These are phyloP conservation scores for Tylopilus sp. DNA, from an alignment of 768 basidiomycete genomes.

Conservation along the genomic window DNA sequence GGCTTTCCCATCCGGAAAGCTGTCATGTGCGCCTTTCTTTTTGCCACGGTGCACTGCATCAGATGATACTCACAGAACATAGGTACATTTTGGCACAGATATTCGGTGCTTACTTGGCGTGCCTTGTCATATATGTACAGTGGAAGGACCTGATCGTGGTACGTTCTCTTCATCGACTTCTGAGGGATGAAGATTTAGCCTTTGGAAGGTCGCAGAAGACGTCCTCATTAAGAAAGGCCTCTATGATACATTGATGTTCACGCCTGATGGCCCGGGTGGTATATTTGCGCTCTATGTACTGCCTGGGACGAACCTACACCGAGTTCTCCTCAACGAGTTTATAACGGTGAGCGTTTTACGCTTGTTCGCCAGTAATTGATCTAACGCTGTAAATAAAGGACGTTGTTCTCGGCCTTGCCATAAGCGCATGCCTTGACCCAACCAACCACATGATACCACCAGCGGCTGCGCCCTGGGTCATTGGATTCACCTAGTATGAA, in stretches of 20 bases:
- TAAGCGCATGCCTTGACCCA: constrained; percentile 38
- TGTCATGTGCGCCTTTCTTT: constrained; percentile 38
- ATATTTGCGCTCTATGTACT: constrained; percentile 37
- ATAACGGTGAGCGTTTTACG: constrained; percentile 26
- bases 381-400: constrained; percentile 10
- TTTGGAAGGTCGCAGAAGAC: constrained; percentile 25
- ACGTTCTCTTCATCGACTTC: constrained; percentile 43
- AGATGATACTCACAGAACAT: constrained; percentile 9
- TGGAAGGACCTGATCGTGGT: constrained; percentile 53
- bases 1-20: constrained; percentile 54
- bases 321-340: constrained; percentile 40
- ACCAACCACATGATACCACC: constrained; percentile 60
- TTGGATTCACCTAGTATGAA: constrained; percentile 58
- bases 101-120: constrained; percentile 62
- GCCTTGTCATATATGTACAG: constrained; percentile 57
- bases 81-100: constrained; percentile 69
- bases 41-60: constrained; percentile 6
- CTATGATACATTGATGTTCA: constrained; percentile 35
- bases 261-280: constrained; percentile 34
- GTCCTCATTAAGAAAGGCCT: constrained; percentile 26
- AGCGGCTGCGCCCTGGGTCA: constrained; percentile 44
- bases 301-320: constrained; percentile 30
- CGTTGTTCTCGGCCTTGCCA: constrained; percentile 20
- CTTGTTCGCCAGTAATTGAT: neutral
- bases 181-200: neutral